Evolutionary conservation across 1,139 yeast species (phyloP).

Genomic region (Zygosaccharomyces sapae): DNA sequence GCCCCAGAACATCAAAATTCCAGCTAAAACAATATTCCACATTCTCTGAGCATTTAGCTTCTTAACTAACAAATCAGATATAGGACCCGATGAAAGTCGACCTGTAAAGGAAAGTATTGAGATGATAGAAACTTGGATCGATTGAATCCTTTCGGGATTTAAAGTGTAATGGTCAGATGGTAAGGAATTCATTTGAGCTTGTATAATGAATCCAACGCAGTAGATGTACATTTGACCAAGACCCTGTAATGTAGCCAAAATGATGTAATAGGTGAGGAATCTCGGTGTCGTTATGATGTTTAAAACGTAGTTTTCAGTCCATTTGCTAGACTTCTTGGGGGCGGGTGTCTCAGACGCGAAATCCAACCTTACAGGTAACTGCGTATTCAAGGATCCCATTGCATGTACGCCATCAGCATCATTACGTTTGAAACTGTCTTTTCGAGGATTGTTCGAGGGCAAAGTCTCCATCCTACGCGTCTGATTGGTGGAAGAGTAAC

Average conservation of each 20-base stretch:
- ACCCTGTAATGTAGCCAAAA: constrained; percentile 63
- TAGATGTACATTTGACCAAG: constrained; percentile 76
- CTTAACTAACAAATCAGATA: constrained; percentile 57
- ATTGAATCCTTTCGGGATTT: constrained; percentile 47
- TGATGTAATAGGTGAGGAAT: constrained; percentile 48
- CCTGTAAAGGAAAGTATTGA: constrained; percentile 68
- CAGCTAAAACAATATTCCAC: constrained; percentile 61
- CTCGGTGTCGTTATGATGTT: constrained; percentile 22
- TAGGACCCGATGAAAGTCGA: constrained; percentile 61
- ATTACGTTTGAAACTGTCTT: constrained; percentile 12
- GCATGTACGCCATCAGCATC: constrained; percentile 2
- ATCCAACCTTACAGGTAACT: neutral
- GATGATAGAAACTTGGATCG: constrained; percentile 66
- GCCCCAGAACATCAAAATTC: constrained; percentile 46
- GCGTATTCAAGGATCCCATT: neutral
- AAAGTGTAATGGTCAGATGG: constrained; percentile 22
- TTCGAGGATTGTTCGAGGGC: constrained; percentile 2
- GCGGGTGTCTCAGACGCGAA: neutral
- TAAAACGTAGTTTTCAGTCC: constrained; percentile 18
- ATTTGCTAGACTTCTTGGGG: constrained; percentile 5
- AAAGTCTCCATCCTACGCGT: constrained; percentile 10
- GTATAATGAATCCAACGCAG: constrained; percentile 66
- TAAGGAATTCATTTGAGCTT: constrained; percentile 45
- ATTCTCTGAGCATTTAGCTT: constrained; percentile 54
- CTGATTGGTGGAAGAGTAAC: constrained; percentile 11